phyloP scores from a whole-genome alignment of 1,284 basidiomycete genomes.

The Trametes versicolor region DNA sequence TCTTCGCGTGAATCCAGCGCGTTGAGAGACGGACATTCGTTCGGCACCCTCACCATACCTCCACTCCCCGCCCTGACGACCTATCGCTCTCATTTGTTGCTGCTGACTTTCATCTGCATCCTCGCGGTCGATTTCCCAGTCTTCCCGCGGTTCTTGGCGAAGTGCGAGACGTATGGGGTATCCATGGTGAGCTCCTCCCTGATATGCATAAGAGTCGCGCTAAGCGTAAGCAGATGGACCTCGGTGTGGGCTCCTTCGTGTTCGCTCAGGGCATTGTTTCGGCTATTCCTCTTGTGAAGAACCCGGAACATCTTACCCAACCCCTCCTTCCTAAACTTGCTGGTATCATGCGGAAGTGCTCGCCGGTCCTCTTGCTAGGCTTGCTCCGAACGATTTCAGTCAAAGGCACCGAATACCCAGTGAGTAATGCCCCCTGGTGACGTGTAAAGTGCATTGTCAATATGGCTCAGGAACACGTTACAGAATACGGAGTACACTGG shows the following conservation, averaged over 20 bases:
- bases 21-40: slow-evolving; percentile 16
- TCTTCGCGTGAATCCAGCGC: slow-evolving; percentile 35
- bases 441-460: not conserved
- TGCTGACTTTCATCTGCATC: slow-evolving; percentile 92
- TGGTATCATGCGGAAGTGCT: slow-evolving; percentile 60
- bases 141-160: slow-evolving; percentile 90
- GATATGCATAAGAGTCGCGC: slow-evolving; percentile 5
- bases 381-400: slow-evolving; percentile 85
- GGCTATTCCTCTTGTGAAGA: slow-evolving; percentile 77
- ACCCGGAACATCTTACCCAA: slow-evolving; percentile 60
- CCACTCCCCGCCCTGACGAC: slow-evolving; percentile 82
- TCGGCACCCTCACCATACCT: slow-evolving; percentile 39
- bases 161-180: slow-evolving; percentile 95
- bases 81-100: slow-evolving; percentile 95
- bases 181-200: slow-evolving; percentile 72
- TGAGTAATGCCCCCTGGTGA: slow-evolving; percentile 50
- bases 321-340: slow-evolving; percentile 63
- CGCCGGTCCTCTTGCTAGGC: slow-evolving; percentile 82
- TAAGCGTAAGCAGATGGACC: slow-evolving; percentile 81
- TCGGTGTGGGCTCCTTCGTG: slow-evolving; percentile 96
- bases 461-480: slow-evolving; percentile 85
- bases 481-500: slow-evolving; percentile 98
- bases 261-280: slow-evolving; percentile 95
- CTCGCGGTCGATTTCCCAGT: slow-evolving; percentile 96
- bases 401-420: slow-evolving; percentile 95